Percentiles rank a stretch among this genome's conserved stretches.
phyloP scores from a whole-genome alignment of 345 rosid species.

The Orychophragmus violaceus region DNA sequence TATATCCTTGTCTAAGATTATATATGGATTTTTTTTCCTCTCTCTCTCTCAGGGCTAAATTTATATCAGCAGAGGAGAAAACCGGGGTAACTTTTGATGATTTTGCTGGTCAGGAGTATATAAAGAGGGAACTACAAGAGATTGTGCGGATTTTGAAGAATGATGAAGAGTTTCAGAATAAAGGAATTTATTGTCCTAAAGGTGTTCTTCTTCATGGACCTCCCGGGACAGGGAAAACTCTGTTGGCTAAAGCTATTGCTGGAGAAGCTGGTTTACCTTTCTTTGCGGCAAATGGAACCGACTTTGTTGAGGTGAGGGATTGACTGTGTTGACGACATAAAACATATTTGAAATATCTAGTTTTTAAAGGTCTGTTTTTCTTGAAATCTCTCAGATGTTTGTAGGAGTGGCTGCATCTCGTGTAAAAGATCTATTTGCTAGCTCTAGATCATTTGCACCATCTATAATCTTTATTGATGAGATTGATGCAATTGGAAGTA shows the following conservation, averaged over 20 bases:
- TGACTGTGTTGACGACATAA: background rate
- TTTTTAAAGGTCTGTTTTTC: conserved; percentile 6
- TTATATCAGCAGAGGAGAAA: conserved; percentile 91
- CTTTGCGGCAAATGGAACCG: conserved; percentile 95
- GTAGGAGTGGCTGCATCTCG: conserved; percentile 99
- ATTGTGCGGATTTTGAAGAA: conserved; percentile 83
- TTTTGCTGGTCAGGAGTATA: conserved; percentile 98
- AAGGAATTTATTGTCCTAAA: conserved; percentile 94
- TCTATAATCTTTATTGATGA: conserved; percentile 94
- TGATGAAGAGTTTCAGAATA: conserved; percentile 85
- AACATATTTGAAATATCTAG: background rate
- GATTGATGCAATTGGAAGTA: conserved; percentile 97
- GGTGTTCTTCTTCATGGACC: conserved; percentile 98
- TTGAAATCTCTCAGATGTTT: conserved; percentile 62
- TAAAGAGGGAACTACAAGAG: conserved; percentile 85
- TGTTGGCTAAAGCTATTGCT: conserved; percentile 96
- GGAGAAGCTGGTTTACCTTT: conserved; percentile 99
- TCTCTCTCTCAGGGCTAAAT: conserved; percentile 57
- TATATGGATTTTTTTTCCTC: background rate
- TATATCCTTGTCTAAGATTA: background rate
- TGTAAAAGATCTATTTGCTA: conserved; percentile 91
- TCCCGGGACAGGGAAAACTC: conserved; percentile 96
- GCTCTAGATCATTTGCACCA: conserved; percentile 89
- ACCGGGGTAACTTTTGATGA: conserved; percentile 94
- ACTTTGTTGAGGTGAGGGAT: conserved; percentile 78